Evolutionary conservation across 352 stramenopile genomes (phyloP).

Genomic region (Phytophthora tubulina): DNA sequence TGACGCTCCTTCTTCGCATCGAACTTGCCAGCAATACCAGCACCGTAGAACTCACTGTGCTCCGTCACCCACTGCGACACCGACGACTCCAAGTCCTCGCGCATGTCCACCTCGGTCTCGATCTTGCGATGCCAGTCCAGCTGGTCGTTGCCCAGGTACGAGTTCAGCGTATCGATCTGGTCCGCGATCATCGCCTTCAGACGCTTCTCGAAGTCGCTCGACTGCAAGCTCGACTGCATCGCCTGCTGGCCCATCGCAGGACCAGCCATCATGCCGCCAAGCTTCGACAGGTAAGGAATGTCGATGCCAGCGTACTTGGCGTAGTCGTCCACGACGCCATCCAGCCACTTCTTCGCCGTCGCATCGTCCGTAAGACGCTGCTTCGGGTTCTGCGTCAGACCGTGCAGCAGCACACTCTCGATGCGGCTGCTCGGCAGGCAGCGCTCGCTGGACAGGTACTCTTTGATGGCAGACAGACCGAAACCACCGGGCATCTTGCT

Average conservation of each 20-base stretch:
- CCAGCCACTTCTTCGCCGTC: constrained; percentile 83
- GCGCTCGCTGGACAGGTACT: constrained; percentile 76
- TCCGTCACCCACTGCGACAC: constrained; percentile 64
- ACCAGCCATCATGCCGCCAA: constrained; percentile 45
- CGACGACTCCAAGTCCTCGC: constrained; percentile 63
- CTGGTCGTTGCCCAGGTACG: constrained; percentile 60
- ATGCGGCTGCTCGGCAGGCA: constrained; percentile 76
- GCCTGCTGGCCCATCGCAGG: constrained; percentile 42
- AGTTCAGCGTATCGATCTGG: constrained; percentile 59
- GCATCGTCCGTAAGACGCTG: constrained; percentile 68
- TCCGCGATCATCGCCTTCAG: constrained; percentile 70
- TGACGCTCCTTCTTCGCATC: constrained; percentile 76
- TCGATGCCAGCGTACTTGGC: constrained; percentile 63
- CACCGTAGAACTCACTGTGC: constrained; percentile 65
- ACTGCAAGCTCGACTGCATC: constrained; percentile 44
- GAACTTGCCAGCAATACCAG: constrained; percentile 68
- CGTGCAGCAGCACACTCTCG: constrained; percentile 84
- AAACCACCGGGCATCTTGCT: constrained; percentile 89
- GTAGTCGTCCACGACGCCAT: constrained; percentile 83
- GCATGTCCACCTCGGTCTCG: constrained; percentile 60
- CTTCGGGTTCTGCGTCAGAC: constrained; percentile 75
- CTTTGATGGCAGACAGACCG: constrained; percentile 74
- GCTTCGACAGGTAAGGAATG: constrained; percentile 64
- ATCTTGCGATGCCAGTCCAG: constrained; percentile 63
- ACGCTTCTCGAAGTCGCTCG: constrained; percentile 62